Evolutionary conservation across 495 filamentous ascomycete species (phyloP).

Genomic region (Hypoxylon lienhwacheense): DNA sequence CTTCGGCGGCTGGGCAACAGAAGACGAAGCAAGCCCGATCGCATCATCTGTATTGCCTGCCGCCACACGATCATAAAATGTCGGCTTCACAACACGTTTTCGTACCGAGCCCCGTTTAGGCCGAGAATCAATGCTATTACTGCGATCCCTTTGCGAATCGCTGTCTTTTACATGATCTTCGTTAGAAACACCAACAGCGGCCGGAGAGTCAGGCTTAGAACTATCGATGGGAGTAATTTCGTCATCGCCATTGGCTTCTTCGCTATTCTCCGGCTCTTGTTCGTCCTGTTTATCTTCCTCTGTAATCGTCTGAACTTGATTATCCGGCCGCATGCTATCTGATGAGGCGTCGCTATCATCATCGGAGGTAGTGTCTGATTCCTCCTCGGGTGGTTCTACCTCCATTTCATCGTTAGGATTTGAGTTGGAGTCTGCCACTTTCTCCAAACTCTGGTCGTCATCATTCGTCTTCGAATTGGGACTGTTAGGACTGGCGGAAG

Average conservation of each 20-base stretch:
- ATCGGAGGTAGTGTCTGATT: neutral
- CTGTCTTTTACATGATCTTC: constrained; percentile 10
- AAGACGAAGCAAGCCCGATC: neutral
- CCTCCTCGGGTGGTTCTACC: neutral
- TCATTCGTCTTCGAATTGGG: neutral
- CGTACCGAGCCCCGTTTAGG: constrained; percentile 17
- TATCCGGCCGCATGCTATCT: neutral
- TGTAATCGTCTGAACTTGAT: neutral
- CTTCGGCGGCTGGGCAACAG: constrained; percentile 12
- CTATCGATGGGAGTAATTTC: neutral
- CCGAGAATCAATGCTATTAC: neutral
- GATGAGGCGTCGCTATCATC: neutral
- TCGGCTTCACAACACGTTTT: constrained; percentile 32
- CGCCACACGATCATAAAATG: constrained; percentile 30
- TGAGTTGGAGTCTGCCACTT: neutral
- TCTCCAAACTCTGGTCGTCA: neutral
- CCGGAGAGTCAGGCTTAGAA: neutral
- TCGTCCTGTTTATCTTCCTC: neutral
- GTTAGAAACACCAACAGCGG: neutral
- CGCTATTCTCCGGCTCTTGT: neutral
- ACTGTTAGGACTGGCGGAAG: neutral
- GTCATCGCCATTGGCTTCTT: neutral
- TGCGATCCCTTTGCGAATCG: neutral
- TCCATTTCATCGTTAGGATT: constrained; percentile 8
- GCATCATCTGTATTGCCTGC: constrained; percentile 10